These are phyloP conservation scores for Trichoderma guizhouense DNA, from an alignment of 2,329 filamentous ascomycete genomes.

Conservation along the genomic window DNA sequence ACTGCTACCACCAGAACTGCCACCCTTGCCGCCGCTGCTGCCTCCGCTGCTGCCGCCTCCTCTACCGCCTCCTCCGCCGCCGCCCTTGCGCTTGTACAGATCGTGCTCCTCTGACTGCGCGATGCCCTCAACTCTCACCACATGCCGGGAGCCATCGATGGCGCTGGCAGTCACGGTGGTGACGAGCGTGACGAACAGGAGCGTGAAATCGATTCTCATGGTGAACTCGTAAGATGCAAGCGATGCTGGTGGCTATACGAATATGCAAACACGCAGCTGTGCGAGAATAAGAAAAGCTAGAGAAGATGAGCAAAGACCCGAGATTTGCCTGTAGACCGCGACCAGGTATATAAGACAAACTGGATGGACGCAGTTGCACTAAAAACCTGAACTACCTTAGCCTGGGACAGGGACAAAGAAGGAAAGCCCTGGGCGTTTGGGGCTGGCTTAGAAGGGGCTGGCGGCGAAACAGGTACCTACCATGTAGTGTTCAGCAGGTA, in stretches of 20 bases:
- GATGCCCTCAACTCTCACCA: slow-evolving; percentile 25
- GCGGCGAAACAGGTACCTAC: neutral
- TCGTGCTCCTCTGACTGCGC: slow-evolving; percentile 37
- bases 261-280: neutral
- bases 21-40: slow-evolving; percentile 23
- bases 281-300: neutral
- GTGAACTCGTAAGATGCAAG: neutral
- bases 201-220: slow-evolving; percentile 33
- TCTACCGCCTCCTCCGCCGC: slow-evolving; percentile 52
- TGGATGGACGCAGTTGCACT: neutral
- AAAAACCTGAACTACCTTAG: neutral
- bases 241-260: neutral
- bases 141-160: slow-evolving; percentile 25
- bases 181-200: slow-evolving; percentile 31
- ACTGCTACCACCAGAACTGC: slow-evolving; percentile 20
- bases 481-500: neutral
- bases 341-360: neutral
- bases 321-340: neutral
- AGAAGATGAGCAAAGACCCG: neutral
- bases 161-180: slow-evolving; percentile 27
- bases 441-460: neutral
- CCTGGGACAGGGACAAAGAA: neutral
- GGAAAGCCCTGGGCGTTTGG: neutral
- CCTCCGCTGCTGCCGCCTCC: slow-evolving; percentile 35
- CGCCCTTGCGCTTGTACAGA: slow-evolving; percentile 59